A percentile compares a stretch with the other conserved stretches of the same genome.
Conservation (phyloP, 2,329 filamentous ascomycete genomes). For the Chrysoporthe puriensis region DNA sequence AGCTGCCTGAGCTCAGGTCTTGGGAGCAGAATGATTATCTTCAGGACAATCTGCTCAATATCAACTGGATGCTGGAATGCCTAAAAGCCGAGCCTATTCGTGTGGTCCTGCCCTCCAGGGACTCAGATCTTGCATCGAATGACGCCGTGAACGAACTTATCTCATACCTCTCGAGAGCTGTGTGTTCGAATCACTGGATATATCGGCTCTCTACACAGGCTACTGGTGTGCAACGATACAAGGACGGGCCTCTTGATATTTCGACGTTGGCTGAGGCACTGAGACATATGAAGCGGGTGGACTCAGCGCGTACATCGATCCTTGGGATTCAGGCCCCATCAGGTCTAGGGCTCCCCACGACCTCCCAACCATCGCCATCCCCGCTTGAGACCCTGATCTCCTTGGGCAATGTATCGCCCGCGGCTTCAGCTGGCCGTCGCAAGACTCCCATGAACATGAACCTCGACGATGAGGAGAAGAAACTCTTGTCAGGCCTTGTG, state of each 20-base stretch:
- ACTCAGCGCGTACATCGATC: slow-evolving; percentile 11
- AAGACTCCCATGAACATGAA: slow-evolving; percentile 38
- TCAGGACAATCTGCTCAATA: slow-evolving; percentile 51
- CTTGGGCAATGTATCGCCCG: slow-evolving; percentile 24
- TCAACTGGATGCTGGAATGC: slow-evolving; percentile 50
- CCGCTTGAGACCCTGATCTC: slow-evolving; percentile 21
- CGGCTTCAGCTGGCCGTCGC: slow-evolving; percentile 8
- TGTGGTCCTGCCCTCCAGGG: slow-evolving; percentile 21
- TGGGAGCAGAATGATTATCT: slow-evolving; percentile 43
- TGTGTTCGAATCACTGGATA: slow-evolving; percentile 40
- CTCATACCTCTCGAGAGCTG: slow-evolving; percentile 27
- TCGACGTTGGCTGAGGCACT: slow-evolving; percentile 33
- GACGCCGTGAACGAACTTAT: slow-evolving; percentile 20
- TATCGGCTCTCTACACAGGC: slow-evolving; percentile 38
- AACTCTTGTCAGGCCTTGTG: slow-evolving; percentile 79
- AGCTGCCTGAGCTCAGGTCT: slow-evolving; percentile 22
- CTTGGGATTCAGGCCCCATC: background rate
- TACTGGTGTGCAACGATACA: slow-evolving; percentile 31
- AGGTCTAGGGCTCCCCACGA: slow-evolving; percentile 37
- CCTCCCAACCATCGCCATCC: slow-evolving; percentile 38
- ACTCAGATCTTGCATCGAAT: slow-evolving; percentile 7
- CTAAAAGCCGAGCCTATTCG: slow-evolving; percentile 36
- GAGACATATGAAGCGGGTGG: slow-evolving; percentile 31
- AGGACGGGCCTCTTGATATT: slow-evolving; percentile 17
- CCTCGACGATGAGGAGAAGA: slow-evolving; percentile 79